Base-by-base conservation (phyloP, 2,329 filamentous ascomycete genomes). In the Fusarium miscanthi region DNA sequence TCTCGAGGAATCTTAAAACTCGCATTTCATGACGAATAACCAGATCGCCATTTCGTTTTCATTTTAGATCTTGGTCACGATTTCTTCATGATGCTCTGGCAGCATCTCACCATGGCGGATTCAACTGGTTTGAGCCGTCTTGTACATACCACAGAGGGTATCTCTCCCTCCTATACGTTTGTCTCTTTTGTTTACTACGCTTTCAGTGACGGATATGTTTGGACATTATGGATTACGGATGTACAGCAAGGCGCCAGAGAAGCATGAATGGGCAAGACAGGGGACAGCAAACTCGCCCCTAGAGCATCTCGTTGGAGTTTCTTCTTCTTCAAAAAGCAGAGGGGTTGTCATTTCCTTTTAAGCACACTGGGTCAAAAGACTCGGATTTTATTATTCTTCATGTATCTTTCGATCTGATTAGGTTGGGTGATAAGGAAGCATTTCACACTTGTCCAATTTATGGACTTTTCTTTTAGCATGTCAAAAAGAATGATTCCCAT, bases 1-100 rank as follows among this genome's bases (percentile, higher is more conserved):
- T 41, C 78, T 90, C 31, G 88, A 90, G 68, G 82, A 82, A 37
- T 68, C 59, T 42, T 72, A 31, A 65, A 25, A 19, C 11, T 30
- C n/a, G 8, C 16, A 33, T 21, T 31, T 49, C 42, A 25, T 27
- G 16, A 31, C 19, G 17, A 35, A 40, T 25, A 41, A 31, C 30
- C 38, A 17, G 9, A 40, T 53, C 37, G 17, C 25, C 23, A 33
- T 42, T 57, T 57, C 27, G 35, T 17, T n/a, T 21, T 25, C 42
- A 42, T 58, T 63, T 57, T 31, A 45, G 62, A 35, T 68, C 46
- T 58, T 45, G 23, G 54, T 40, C 25, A 51, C 48, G 30, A 31
- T 41, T 66, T 54, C 19, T 72, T 64, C 37, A 38, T n/a, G 35
- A 58, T 59, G 63, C 70, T 63, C 70, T 68, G 70, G 66, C 35